These are phyloP conservation scores for Circinella minor DNA, from an alignment of 371 early-diverging fungal species.

Conservation along the genomic window DNA sequence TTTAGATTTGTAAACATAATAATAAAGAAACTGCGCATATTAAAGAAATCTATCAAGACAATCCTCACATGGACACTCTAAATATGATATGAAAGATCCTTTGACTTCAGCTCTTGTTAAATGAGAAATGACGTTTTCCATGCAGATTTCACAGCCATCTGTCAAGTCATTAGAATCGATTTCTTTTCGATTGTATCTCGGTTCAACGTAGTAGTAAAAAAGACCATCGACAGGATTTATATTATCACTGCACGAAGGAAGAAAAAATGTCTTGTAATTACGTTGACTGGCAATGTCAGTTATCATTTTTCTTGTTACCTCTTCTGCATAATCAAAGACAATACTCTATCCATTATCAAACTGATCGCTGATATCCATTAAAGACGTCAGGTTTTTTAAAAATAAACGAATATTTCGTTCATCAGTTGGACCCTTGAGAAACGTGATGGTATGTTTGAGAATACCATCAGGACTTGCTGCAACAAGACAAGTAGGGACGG, in stretches of 20 bases:
- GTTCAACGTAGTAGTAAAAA: not conserved
- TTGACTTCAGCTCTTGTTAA: not conserved
- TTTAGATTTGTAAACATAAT: no score
- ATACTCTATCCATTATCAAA: not conserved
- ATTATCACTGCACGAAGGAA: not conserved
- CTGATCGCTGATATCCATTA: not conserved
- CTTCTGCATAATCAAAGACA: not conserved
- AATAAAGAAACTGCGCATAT: no score
- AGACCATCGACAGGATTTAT: not conserved
- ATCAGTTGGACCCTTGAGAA: not conserved
- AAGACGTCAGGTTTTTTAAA: not conserved
- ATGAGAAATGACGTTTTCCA: not conserved
- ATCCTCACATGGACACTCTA: no score
- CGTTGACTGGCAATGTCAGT: not conserved
- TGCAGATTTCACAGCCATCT: not conserved
- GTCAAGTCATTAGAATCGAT: not conserved
- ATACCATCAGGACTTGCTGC: not conserved
- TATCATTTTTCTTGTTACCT: not conserved
- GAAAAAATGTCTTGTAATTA: not conserved
- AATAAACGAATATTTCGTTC: not conserved
- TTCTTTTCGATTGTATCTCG: not conserved
- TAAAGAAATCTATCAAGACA: no score
- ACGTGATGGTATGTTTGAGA: not conserved
- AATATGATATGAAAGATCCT: no score
- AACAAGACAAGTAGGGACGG: not conserved